These are phyloP conservation scores for Aspergillus biplanus DNA, from an alignment of 495 filamentous ascomycete species.

Conservation along the genomic window DNA sequence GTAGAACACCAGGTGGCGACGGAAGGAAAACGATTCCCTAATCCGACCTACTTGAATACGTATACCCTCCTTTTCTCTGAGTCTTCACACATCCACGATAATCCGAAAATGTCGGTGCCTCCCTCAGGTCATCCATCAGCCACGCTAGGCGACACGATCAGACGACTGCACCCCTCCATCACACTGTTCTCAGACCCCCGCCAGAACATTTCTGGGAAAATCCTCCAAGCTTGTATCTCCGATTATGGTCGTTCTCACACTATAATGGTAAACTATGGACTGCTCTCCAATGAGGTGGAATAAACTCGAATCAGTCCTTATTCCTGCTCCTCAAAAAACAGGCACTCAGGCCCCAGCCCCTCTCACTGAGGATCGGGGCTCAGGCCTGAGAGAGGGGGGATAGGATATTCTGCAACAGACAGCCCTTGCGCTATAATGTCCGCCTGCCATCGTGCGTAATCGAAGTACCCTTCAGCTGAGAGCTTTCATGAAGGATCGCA, in stretches of 20 bases:
- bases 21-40: background rate
- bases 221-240: background rate
- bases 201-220: slow-evolving; percentile 5
- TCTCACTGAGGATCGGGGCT: background rate
- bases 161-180: slow-evolving; percentile 24
- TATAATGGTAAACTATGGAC: background rate
- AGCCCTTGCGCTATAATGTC: background rate
- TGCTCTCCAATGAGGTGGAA: background rate
- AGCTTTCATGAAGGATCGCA: background rate
- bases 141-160: slow-evolving; percentile 18
- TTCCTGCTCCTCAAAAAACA: background rate
- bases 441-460: background rate
- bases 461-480: background rate
- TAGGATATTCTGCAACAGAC: background rate
- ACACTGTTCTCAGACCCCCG: slow-evolving; percentile 12
- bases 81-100: background rate
- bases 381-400: background rate
- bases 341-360: background rate
- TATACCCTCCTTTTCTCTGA: background rate
- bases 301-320: background rate
- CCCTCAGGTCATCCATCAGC: slow-evolving; percentile 11
- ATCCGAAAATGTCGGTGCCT: background rate
- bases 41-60: background rate
- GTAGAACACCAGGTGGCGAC: background rate
- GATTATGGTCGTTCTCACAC: background rate